Evolutionary conservation across 306 rosid genomes (phyloP).

Genomic region (Vigna angularis): DNA sequence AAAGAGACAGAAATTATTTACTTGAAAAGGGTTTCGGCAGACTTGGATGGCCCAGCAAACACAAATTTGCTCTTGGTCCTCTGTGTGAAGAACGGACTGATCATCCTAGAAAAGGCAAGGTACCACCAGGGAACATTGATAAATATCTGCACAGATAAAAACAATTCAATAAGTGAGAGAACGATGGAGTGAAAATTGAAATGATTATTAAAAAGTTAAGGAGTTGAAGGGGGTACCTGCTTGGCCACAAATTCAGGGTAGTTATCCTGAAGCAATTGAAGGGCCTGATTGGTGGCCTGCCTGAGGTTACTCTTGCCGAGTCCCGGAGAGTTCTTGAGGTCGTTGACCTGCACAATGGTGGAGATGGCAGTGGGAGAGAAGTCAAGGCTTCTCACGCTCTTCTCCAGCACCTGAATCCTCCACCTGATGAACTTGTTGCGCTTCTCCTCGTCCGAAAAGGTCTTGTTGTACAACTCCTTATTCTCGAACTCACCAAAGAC

Average conservation of each 20-base stretch:
- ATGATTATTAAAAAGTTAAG: too few relatives aligned
- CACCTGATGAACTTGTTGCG: slow-evolving; percentile 74
- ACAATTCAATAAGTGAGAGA: not conserved
- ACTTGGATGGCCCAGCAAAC: slow-evolving; percentile 80
- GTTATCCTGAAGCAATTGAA: slow-evolving; percentile 82
- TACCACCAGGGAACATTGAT: slow-evolving; percentile 97
- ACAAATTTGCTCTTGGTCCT: slow-evolving; percentile 95
- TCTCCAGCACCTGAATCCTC: slow-evolving; percentile 85
- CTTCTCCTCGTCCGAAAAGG: slow-evolving; percentile 83
- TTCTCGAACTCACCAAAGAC: slow-evolving; percentile 77
- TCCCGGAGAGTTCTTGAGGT: slow-evolving; percentile 80
- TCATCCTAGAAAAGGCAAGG: slow-evolving; percentile 76
- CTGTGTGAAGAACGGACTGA: slow-evolving; percentile 83
- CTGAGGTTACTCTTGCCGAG: slow-evolving; percentile 78
- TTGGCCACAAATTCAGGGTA: slow-evolving; percentile 95
- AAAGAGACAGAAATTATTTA: slow-evolving; percentile 4
- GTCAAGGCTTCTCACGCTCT: slow-evolving; percentile 73
- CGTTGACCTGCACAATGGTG: slow-evolving; percentile 77
- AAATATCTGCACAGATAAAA: slow-evolving; percentile 58
- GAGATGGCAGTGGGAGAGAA: slow-evolving; percentile 60
- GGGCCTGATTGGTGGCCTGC: slow-evolving; percentile 80
- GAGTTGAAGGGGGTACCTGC: slow-evolving; percentile 50
- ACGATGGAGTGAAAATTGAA: not conserved
- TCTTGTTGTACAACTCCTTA: slow-evolving; percentile 71
- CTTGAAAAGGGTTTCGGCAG: slow-evolving; percentile 86